These are phyloP conservation scores for Schoenoplectus tabernaemontani DNA, from an alignment of 202 grass and related monocot genomes.

Conservation along the genomic window DNA sequence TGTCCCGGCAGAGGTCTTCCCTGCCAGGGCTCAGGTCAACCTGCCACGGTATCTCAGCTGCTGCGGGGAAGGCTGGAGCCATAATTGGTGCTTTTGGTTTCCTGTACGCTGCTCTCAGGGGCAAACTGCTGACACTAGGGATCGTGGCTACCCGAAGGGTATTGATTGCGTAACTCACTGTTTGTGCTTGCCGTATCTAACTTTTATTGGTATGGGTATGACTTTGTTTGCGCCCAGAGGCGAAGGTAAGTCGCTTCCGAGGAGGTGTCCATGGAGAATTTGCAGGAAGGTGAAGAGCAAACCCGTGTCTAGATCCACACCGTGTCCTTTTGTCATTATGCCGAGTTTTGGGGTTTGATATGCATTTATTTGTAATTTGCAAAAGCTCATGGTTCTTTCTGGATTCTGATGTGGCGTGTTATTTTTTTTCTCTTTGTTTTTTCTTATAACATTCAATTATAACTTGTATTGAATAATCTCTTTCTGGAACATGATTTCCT, in stretches of 20 bases:
- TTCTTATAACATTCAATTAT: too few species aligned
- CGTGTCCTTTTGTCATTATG: too few species aligned
- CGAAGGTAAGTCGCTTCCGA: constrained; percentile 64
- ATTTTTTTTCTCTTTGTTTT: too few species aligned
- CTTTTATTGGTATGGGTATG: constrained; percentile 45
- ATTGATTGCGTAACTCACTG: constrained; percentile 62
- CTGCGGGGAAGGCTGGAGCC: constrained; percentile 38
- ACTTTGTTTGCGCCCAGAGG: constrained; percentile 59
- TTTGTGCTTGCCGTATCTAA: constrained; percentile 60
- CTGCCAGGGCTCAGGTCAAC: constrained; percentile 46
- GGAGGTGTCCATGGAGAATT: constrained; percentile 55
- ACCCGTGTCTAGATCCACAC: neutral
- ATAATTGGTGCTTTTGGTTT: constrained; percentile 50
- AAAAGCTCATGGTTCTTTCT: too few species aligned
- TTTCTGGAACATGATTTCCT: too few species aligned
- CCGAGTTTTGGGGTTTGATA: too few species aligned
- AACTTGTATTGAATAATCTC: too few species aligned
- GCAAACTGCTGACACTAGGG: constrained; percentile 24
- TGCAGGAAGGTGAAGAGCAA: constrained; percentile 5
- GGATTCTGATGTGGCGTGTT: too few species aligned
- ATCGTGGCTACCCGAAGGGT: constrained; percentile 41
- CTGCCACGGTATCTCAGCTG: constrained; percentile 54
- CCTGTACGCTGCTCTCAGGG: constrained; percentile 42
- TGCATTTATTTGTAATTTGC: too few species aligned
- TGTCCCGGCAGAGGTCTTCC: constrained; percentile 54